These are phyloP conservation scores for Tetrahymena elliotti DNA, from an alignment of 73 alveolate genomes.

Conservation along the genomic window DNA sequence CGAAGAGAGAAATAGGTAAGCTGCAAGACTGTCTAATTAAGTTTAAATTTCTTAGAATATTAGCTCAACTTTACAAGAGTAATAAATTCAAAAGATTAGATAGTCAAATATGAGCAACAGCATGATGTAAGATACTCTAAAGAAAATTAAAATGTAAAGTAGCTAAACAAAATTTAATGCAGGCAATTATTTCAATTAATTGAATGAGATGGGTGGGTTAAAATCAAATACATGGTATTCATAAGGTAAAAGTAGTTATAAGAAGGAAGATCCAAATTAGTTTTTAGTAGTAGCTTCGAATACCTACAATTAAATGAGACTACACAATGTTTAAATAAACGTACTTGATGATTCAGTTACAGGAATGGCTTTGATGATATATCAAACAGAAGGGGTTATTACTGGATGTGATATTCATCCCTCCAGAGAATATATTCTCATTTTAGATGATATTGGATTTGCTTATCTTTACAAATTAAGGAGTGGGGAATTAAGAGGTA, in stretches of 20 bases:
- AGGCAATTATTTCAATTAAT: not conserved
- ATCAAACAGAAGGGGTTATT: conserved; percentile 40
- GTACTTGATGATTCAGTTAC: not conserved
- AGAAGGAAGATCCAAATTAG: not conserved
- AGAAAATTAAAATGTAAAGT: not conserved
- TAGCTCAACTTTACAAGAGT: not conserved
- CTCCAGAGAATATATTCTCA: conserved; percentile 46
- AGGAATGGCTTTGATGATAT: not conserved
- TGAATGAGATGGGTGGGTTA: not conserved
- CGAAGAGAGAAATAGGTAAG: not conserved
- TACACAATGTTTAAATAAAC: not conserved
- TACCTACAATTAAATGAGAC: not conserved
- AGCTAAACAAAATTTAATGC: not conserved
- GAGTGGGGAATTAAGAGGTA: conserved; percentile 67
- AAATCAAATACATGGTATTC: not conserved
- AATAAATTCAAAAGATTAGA: not conserved
- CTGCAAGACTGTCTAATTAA: not conserved
- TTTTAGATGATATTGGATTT: conserved; percentile 35
- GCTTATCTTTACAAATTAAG: conserved; percentile 43
- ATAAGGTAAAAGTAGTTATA: not conserved
- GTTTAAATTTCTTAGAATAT: not conserved
- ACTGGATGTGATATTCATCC: conserved; percentile 61
- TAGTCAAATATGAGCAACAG: not conserved
- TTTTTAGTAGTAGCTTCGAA: not conserved
- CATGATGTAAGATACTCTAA: not conserved